Evolutionary conservation across 768 basidiomycete species (phyloP).

Genomic region (Tulasnella sp.): DNA sequence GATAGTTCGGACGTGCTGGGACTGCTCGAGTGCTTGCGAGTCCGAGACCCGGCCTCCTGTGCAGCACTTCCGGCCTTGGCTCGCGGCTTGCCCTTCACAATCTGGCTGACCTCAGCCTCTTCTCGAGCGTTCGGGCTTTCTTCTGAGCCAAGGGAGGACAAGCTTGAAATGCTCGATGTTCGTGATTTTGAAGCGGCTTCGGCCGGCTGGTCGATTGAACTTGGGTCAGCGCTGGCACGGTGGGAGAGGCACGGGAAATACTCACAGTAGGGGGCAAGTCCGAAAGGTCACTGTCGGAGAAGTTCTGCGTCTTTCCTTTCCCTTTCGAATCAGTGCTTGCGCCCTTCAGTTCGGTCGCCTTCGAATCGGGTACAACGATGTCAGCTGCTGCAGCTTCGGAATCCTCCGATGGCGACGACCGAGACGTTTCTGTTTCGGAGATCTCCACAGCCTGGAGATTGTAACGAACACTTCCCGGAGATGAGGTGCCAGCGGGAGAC

Average conservation of each 20-base stretch:
- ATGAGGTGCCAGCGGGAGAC: neutral
- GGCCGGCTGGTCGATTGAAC: neutral
- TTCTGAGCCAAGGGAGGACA: neutral
- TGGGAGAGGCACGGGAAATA: neutral
- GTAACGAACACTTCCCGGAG: neutral
- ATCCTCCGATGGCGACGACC: neutral
- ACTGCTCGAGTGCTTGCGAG: neutral
- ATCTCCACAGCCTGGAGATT: slow-evolving; percentile 18
- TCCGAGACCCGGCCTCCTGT: neutral
- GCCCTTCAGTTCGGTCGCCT: neutral
- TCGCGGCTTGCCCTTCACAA: neutral
- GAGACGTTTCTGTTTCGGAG: neutral
- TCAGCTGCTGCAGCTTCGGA: neutral
- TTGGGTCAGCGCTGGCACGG: neutral
- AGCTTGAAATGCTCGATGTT: slow-evolving; percentile 4
- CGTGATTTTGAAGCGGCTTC: neutral
- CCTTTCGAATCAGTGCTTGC: neutral
- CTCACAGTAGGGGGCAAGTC: slow-evolving; percentile 22
- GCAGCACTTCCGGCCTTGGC: neutral
- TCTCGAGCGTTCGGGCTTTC: neutral
- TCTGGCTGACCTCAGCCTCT: neutral
- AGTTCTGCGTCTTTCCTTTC: slow-evolving; percentile 5
- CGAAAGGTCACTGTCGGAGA: slow-evolving; percentile 24
- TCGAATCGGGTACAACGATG: neutral
- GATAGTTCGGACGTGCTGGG: neutral